Base-by-base conservation (phyloP, 345 rosid genomes). In the Gossypium mustelinum region DNA sequence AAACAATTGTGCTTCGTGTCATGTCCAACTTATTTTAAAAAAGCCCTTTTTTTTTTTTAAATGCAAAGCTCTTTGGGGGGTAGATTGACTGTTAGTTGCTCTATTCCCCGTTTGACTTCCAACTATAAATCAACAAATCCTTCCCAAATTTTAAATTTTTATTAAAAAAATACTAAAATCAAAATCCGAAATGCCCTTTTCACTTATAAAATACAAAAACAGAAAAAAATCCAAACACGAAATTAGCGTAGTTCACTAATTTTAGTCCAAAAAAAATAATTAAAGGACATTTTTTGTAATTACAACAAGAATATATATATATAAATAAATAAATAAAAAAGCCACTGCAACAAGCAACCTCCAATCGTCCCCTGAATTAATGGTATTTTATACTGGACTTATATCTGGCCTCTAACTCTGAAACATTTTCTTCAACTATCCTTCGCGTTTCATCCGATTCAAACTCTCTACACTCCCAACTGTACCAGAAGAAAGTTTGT, bases 291-390 rank as follows among this genome's bases (percentile, higher is more conserved):
- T 16, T 25, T 27, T 60, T 68, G 76, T 14, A 73, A 24, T 47
- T 2, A 17, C 1, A 45, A 1, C 6, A 7, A 17, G 20, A 47
- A 14, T 29, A 9, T 34, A 47, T 16, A 12, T 4, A 58, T 11
- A 1, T 11, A 59, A 1, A 58, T 22, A 1, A 1, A 24, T 16
- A 3, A 29, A 29, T 29, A 68, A 20, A 14, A 45, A 41, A 45
- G 65, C 57, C 22, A 22, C 75, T 45, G 58, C 58, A 22, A 24
- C 43, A 14, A 25, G 55, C 43, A 71, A 71, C n/a, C 50, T 55
- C 39, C n/a, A 9, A 14, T 7, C 25, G 24, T 51, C 64, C 51
- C 41, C 66, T 59, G 2, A 34, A 50, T 39, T 11, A 47, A 8
- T 39, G 6, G 59, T 43, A 20, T 14, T 43, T 34, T 4, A 50